phyloP scores from a whole-genome alignment of 345 rosid genomes.

The Diplotaxis tenuifolia region DNA sequence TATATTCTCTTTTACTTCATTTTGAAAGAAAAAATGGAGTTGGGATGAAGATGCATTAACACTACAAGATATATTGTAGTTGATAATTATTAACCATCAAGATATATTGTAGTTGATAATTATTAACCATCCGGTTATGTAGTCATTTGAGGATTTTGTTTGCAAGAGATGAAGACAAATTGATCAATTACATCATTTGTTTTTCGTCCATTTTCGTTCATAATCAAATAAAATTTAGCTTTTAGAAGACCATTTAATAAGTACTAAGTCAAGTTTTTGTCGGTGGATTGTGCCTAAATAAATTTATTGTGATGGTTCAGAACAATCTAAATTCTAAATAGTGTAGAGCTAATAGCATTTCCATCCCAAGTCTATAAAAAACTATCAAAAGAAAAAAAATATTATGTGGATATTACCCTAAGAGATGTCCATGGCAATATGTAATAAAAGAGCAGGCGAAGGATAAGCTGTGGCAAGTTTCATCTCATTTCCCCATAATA shows the following conservation, averaged over 20 bases:
- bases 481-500: neutral
- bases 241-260: neutral
- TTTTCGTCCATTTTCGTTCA: neutral
- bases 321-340: neutral
- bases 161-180: neutral
- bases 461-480: neutral
- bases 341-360: neutral
- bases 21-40: too few species aligned
- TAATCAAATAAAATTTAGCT: neutral
- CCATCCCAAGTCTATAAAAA: neutral
- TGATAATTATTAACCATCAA: neutral
- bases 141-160: neutral
- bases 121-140: neutral
- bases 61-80: neutral
- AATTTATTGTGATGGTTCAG: neutral
- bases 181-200: neutral
- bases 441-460: neutral
- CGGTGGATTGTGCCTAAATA: neutral
- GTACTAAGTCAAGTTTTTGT: neutral
- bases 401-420: neutral
- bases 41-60: too few species aligned
- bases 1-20: too few species aligned
- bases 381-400: neutral
- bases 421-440: neutral
- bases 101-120: neutral